These are phyloP conservation scores for Botryotinia convoluta DNA, from an alignment of 2,329 filamentous ascomycete species.

Conservation along the genomic window DNA sequence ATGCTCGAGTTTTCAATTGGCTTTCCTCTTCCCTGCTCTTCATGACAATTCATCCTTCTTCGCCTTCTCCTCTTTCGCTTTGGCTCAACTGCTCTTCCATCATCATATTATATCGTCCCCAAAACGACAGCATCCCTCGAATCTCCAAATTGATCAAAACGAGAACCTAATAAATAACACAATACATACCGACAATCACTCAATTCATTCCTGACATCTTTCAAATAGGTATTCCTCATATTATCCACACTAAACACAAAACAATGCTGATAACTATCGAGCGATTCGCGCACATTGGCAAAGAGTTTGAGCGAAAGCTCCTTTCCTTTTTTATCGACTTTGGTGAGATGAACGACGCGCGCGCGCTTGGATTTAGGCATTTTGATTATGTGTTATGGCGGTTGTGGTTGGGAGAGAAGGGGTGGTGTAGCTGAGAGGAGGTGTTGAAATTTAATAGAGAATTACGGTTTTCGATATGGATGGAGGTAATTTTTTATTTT, in stretches of 20 bases:
- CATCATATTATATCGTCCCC: background rate
- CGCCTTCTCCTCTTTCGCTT: background rate
- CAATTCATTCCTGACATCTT: constrained; percentile 83
- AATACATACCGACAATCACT: constrained; percentile 71
- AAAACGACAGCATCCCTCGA: background rate
- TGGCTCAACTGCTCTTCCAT: background rate
- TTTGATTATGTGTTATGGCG: constrained; percentile 18
- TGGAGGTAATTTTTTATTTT: constrained; percentile 24
- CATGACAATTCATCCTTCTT: background rate
- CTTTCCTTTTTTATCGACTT: constrained; percentile 91
- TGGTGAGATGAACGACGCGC: constrained; percentile 83
- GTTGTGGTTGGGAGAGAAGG: background rate
- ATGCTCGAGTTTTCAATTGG: background rate
- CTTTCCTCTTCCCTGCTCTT: background rate
- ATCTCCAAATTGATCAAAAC: background rate
- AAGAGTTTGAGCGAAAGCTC: constrained; percentile 84
- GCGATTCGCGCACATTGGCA: constrained; percentile 78
- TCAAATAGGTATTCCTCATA: constrained; percentile 96
- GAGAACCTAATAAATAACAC: background rate
- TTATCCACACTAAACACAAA: constrained; percentile 94
- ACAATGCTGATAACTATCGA: constrained; percentile 83
- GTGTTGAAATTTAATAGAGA: background rate
- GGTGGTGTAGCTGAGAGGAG: background rate
- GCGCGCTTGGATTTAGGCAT: constrained; percentile 98
- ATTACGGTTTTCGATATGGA: constrained; percentile 18